These are phyloP conservation scores for Barnettozyma sp. DNA, from an alignment of 805 yeast genomes.

Conservation along the genomic window DNA sequence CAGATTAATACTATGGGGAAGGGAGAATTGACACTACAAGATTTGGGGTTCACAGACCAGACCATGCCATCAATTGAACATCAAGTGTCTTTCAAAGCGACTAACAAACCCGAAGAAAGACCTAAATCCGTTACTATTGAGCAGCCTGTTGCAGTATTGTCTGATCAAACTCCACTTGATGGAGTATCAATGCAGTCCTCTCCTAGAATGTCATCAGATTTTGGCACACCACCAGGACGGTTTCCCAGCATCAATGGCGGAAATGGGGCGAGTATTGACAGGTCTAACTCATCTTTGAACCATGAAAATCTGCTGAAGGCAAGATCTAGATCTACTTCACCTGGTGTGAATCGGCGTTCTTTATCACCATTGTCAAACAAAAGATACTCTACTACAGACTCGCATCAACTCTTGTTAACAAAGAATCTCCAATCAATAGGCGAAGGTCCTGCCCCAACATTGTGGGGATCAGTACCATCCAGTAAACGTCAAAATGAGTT, in stretches of 20 bases:
- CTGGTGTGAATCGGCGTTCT: neutral
- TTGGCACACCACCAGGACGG: neutral
- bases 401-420: neutral
- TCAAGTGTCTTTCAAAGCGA: slow-evolving; percentile 2
- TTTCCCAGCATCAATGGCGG: too few relatives aligned
- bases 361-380: slow-evolving; percentile 1
- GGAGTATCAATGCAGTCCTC: slow-evolving; percentile 2
- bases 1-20: slow-evolving; percentile 48
- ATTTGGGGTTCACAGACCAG: slow-evolving; percentile 16
- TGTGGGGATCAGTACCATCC: neutral
- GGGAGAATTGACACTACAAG: slow-evolving; percentile 43
- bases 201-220: neutral
- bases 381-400: too few relatives aligned
- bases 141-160: neutral
- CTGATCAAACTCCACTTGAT: neutral
- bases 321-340: slow-evolving; percentile 1
- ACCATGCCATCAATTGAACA: slow-evolving; percentile 3
- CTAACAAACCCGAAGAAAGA: neutral
- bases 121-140: neutral
- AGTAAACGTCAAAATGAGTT: slow-evolving; percentile 65
- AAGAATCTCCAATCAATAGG: neutral
- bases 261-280: too few relatives aligned
- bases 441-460: neutral
- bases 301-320: neutral
- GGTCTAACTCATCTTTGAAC: neutral